Conservation (phyloP, 1,284 basidiomycete genomes). For the Anthracocystis walkeri region DNA sequence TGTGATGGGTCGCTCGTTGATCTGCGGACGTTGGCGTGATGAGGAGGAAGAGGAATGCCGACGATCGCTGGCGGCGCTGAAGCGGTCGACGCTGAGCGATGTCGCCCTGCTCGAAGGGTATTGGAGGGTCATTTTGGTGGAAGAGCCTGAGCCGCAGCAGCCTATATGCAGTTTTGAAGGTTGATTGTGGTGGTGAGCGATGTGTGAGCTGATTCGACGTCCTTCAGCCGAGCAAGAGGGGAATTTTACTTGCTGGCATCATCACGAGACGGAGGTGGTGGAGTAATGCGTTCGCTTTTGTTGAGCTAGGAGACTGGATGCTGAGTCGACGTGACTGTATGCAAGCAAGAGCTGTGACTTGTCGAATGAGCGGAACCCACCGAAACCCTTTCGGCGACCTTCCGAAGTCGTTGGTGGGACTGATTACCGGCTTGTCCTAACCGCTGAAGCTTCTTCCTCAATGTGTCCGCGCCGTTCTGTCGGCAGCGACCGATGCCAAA, state of each 20-base stretch:
- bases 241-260: not conserved
- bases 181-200: not conserved
- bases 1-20: constrained; percentile 50
- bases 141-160: not conserved
- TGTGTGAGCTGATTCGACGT: not conserved
- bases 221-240: not conserved
- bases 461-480: not conserved
- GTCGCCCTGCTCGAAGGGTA: constrained; percentile 36
- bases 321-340: constrained; percentile 11
- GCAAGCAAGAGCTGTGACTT: not conserved
- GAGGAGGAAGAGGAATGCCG: constrained; percentile 48
- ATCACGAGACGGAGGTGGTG: not conserved
- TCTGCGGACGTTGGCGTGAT: constrained; percentile 36
- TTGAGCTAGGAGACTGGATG: not conserved
- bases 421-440: not conserved
- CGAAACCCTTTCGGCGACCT: not conserved
- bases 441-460: not conserved
- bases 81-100: constrained; percentile 50
- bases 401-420: not conserved
- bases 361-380: not conserved
- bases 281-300: not conserved
- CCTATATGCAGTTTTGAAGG: not conserved
- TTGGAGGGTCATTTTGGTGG: constrained; percentile 14
- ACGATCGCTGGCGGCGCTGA: constrained; percentile 42
- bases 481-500: not conserved